Evolutionary conservation across 1,284 basidiomycete genomes (phyloP).

Genomic region (Phellinidium pouzarii): DNA sequence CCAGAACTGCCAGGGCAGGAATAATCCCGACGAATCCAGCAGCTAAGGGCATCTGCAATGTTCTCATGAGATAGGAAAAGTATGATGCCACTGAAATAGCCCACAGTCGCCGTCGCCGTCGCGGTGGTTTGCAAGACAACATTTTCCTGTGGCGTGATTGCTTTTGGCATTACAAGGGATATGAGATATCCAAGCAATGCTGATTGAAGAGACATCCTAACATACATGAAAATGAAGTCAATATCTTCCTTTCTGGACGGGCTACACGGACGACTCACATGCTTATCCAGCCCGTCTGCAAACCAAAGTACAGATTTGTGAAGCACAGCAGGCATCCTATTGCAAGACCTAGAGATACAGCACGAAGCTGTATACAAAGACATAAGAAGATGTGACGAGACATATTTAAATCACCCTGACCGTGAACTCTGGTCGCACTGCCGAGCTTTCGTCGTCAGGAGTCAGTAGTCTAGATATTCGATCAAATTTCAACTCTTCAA

Average conservation of each 20-base stretch:
- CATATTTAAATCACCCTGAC: constrained; percentile 1
- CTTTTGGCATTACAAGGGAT: constrained; percentile 65
- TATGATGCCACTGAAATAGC: constrained; percentile 20
- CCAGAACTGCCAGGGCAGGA: constrained; percentile 80
- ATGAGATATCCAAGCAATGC: constrained; percentile 87
- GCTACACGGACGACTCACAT: constrained; percentile 37
- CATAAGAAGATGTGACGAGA: not conserved
- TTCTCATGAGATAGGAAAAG: constrained; percentile 1
- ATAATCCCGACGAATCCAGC: constrained; percentile 95
- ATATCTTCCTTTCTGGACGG: not conserved
- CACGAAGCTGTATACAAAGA: constrained; percentile 32
- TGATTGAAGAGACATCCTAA: constrained; percentile 93
- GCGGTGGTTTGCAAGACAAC: constrained; percentile 94
- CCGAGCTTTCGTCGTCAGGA: constrained; percentile 5
- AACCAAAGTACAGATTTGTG: constrained; percentile 71
- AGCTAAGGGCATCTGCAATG: constrained; percentile 72
- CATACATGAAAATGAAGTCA: not conserved
- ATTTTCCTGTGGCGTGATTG: constrained; percentile 84
- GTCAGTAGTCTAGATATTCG: constrained; percentile 3
- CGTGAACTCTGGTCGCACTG: constrained; percentile 15
- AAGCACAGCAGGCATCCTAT: constrained; percentile 73
- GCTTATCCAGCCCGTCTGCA: constrained; percentile 74
- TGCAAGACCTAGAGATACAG: constrained; percentile 50
- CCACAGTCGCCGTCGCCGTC: constrained; percentile 77
- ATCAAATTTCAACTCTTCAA: not conserved